Evolutionary conservation across 768 basidiomycete species (phyloP).

Genomic region (Porpolomopsis calyptriformis): DNA sequence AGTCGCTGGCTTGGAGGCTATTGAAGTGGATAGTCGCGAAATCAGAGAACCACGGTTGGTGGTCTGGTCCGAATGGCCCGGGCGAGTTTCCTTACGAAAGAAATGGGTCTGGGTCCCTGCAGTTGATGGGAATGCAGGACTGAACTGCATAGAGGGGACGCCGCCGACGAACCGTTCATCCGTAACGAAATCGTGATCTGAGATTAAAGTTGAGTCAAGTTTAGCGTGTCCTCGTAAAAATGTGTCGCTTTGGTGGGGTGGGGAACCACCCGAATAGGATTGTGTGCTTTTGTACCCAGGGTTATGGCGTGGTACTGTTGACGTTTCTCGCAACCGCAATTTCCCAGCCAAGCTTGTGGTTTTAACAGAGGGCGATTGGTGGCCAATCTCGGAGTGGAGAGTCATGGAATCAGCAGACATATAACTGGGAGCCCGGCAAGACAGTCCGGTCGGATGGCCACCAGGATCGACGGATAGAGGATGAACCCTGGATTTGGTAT

Average conservation of each 20-base stretch:
- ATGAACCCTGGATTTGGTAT: too few species aligned
- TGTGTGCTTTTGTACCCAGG: background rate
- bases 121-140: conserved; percentile 18
- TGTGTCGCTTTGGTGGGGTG: background rate
- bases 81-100: conserved; percentile 9
- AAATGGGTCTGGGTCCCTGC: background rate
- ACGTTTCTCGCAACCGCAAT: background rate
- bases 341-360: background rate
- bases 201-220: background rate
- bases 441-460: too few species aligned
- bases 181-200: background rate
- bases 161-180: background rate
- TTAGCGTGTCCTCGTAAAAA: background rate
- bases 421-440: conserved; percentile 12
- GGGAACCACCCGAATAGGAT: background rate
- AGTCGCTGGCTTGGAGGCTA: conserved; percentile 8
- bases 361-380: too few species aligned
- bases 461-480: too few species aligned
- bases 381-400: conserved; percentile 24
- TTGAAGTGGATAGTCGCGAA: conserved; percentile 31
- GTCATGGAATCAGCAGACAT: conserved; percentile 31
- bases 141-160: conserved; percentile 12
- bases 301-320: background rate
- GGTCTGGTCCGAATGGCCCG: conserved; percentile 32
- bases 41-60: conserved; percentile 41